Evolutionary conservation across 2,329 filamentous ascomycete genomes (phyloP).

Genomic region (Penicillium sp.): DNA sequence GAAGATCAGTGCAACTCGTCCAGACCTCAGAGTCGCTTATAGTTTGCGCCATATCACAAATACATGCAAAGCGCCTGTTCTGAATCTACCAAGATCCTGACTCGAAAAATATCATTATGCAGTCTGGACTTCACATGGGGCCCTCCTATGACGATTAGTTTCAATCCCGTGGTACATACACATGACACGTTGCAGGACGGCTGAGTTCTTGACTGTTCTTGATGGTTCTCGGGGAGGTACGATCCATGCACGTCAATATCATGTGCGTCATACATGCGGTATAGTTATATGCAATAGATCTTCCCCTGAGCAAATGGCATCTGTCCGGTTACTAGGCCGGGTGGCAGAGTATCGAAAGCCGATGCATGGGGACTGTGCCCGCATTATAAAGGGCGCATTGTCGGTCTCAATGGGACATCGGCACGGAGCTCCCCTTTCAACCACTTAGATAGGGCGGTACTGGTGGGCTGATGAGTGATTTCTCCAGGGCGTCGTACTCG

Average conservation of each 20-base stretch:
- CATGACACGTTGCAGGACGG: too few relatives aligned
- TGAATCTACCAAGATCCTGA: not conserved
- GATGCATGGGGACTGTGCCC: not conserved
- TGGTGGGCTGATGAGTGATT: not conserved
- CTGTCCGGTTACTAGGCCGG: not conserved
- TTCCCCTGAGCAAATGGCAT: not conserved
- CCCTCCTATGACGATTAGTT: not conserved
- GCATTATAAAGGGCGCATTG: not conserved
- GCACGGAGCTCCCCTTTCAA: not conserved
- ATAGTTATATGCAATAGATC: not conserved
- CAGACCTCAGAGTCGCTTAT: constrained; percentile 1
- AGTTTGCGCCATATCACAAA: not conserved
- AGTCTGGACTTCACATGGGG: not conserved
- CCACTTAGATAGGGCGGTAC: not conserved
- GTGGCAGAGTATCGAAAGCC: not conserved
- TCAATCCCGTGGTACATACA: not conserved
- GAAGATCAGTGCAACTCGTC: not conserved
- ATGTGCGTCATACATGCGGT: not conserved
- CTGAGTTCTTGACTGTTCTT: not conserved
- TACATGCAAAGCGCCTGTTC: not conserved
- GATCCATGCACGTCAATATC: not conserved
- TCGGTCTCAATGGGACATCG: not conserved
- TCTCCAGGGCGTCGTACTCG: not conserved
- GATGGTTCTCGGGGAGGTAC: not conserved
- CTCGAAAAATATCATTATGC: not conserved